These are phyloP conservation scores for Pharus latifolius DNA, from an alignment of 176 grass and related monocot species.

Conservation along the genomic window DNA sequence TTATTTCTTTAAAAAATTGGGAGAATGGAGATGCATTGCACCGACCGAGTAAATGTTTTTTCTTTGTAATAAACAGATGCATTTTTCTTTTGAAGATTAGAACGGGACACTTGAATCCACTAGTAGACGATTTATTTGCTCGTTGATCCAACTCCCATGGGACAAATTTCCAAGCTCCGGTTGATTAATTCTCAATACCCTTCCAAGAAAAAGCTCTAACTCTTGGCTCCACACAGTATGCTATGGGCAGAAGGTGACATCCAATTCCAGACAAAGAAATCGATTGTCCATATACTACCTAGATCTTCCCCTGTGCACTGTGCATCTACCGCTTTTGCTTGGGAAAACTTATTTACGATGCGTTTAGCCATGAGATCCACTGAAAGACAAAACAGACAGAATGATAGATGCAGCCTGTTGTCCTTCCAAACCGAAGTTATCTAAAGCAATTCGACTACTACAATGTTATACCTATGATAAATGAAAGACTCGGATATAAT, in stretches of 20 bases:
- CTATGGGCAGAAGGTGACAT: not conserved
- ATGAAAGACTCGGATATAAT: too few species aligned
- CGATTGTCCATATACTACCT: not conserved
- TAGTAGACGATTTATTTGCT: too few species aligned
- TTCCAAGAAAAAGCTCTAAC: not conserved
- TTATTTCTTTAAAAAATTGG: too few species aligned
- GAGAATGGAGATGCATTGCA: too few species aligned
- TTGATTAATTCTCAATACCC: not conserved
- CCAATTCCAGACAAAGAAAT: slow-evolving; percentile 7
- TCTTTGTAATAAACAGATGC: too few species aligned
- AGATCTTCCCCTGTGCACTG: not conserved
- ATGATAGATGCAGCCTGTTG: not conserved
- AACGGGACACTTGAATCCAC: too few species aligned
- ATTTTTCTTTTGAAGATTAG: too few species aligned
- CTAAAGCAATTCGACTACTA: too few species aligned
- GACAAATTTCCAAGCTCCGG: not conserved
- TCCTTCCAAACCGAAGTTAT: too few species aligned
- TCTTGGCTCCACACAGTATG: not conserved
- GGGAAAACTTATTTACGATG: not conserved
- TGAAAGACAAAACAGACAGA: not conserved
- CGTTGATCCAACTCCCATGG: not conserved
- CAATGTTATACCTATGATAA: too few species aligned
- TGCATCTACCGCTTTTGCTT: slow-evolving; percentile 8
- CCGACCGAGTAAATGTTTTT: too few species aligned
- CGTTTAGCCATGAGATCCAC: not conserved